Evolutionary conservation across 2,329 filamentous ascomycete genomes (phyloP).

Genomic region (Penicillium occitanis): DNA sequence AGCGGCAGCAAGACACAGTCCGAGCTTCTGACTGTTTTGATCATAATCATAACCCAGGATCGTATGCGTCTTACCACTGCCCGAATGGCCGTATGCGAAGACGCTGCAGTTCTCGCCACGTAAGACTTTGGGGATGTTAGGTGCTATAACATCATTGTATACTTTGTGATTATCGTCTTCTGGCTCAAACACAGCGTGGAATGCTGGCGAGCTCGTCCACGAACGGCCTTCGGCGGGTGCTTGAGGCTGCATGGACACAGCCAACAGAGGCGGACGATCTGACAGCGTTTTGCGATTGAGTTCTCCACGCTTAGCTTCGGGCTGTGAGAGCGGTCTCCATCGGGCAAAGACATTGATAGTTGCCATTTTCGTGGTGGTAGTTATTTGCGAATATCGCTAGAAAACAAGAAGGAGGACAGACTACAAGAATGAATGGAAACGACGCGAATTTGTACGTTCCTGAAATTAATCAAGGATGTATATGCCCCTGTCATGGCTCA

Average conservation of each 20-base stretch:
- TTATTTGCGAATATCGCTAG: background rate
- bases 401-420: background rate
- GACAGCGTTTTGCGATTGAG: background rate
- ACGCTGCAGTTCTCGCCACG: constrained; percentile 42
- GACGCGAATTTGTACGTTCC: background rate
- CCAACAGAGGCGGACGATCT: background rate
- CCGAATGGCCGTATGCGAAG: constrained; percentile 48
- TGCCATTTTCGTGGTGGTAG: background rate
- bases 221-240: constrained; percentile 15
- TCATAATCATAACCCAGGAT: constrained; percentile 48
- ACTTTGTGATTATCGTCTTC: constrained; percentile 30
- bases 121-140: constrained; percentile 36
- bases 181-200: constrained; percentile 27
- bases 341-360: constrained; percentile 7
- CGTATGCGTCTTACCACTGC: constrained; percentile 46
- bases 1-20: constrained; percentile 41
- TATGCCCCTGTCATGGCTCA: background rate
- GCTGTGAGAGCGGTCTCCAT: constrained; percentile 5
- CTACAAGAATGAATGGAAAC: background rate
- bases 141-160: constrained; percentile 35
- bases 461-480: background rate
- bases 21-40: constrained; percentile 35
- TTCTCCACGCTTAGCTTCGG: constrained; percentile 2
- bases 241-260: constrained; percentile 1
- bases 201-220: constrained; percentile 31